phyloP scores from a whole-genome alignment of 2,329 filamentous ascomycete species.

The Cryphonectria naterciae region DNA sequence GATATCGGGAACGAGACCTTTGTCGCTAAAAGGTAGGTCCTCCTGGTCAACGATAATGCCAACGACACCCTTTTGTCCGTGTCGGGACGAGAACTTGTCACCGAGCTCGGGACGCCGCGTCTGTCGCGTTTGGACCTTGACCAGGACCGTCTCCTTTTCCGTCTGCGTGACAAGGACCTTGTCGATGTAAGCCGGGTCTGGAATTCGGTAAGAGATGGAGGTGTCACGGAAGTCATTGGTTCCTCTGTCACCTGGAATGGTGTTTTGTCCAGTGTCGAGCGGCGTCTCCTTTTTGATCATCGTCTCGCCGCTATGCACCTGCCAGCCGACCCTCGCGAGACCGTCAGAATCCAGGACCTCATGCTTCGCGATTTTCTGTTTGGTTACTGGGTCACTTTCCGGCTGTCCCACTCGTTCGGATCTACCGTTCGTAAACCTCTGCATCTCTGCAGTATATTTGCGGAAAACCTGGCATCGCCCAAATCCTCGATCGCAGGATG shows the following conservation, averaged over 20 bases:
- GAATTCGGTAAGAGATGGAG: conserved; percentile 77
- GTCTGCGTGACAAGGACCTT: conserved; percentile 94
- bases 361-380: conserved; percentile 68
- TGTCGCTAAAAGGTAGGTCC: conserved; percentile 94
- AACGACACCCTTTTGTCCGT: conserved; percentile 97
- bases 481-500: conserved; percentile 91
- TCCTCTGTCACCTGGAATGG: conserved; percentile 69
- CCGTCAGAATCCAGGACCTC: conserved; percentile 82
- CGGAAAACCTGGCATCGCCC: conserved; percentile 98
- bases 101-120: conserved; percentile 92
- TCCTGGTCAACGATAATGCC: conserved; percentile 96
- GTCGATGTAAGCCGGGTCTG: conserved; percentile 88
- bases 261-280: conserved; percentile 73
- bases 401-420: conserved; percentile 68
- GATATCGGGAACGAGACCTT: conserved; percentile 91
- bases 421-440: conserved; percentile 84
- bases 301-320: conserved; percentile 76
- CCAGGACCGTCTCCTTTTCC: conserved; percentile 80
- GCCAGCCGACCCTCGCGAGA: conserved; percentile 82
- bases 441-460: conserved; percentile 85
- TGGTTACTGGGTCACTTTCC: conserved; percentile 64
- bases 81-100: conserved; percentile 97
- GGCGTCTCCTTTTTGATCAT: conserved; percentile 92
- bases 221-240: conserved; percentile 69
- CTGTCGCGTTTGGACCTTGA: conserved; percentile 96